phyloP scores from a whole-genome alignment of 2,329 filamentous ascomycete genomes.

The Endoconidiophora laricicola region DNA sequence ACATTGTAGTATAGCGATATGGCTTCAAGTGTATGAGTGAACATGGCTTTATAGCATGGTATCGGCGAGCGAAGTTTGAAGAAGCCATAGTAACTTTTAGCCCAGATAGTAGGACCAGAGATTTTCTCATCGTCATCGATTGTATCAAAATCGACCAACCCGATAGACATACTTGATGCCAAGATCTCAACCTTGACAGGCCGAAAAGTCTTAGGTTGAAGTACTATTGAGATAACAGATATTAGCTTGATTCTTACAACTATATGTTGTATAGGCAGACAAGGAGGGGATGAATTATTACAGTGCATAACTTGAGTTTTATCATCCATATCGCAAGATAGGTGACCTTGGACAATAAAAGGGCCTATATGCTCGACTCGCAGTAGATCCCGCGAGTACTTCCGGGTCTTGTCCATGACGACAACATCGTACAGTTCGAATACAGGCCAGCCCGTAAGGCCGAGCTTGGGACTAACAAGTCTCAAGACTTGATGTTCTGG shows the following conservation, averaged over 20 bases:
- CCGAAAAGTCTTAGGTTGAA: constrained; percentile 3
- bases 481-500: constrained; percentile 23
- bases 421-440: constrained; percentile 45
- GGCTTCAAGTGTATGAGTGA: constrained; percentile 43
- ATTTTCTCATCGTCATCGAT: constrained; percentile 2
- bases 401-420: constrained; percentile 37
- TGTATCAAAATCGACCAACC: constrained; percentile 21
- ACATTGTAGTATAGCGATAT: constrained; percentile 48
- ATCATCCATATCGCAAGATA: constrained; percentile 33
- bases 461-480: constrained; percentile 19
- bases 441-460: constrained; percentile 36
- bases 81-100: constrained; percentile 47
- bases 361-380: constrained; percentile 42
- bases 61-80: constrained; percentile 44
- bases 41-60: constrained; percentile 37
- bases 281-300: constrained; percentile 17
- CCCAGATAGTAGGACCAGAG: constrained; percentile 46
- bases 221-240: constrained; percentile 3
- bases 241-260: constrained; percentile 3
- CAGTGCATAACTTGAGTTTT: constrained; percentile 21
- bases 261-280: background rate
- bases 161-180: constrained; percentile 31
- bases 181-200: constrained; percentile 36
- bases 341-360: constrained; percentile 41
- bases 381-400: constrained; percentile 42